These are phyloP conservation scores for Zelonia costaricensis DNA, from an alignment of 208 protist species.

Conservation along the genomic window DNA sequence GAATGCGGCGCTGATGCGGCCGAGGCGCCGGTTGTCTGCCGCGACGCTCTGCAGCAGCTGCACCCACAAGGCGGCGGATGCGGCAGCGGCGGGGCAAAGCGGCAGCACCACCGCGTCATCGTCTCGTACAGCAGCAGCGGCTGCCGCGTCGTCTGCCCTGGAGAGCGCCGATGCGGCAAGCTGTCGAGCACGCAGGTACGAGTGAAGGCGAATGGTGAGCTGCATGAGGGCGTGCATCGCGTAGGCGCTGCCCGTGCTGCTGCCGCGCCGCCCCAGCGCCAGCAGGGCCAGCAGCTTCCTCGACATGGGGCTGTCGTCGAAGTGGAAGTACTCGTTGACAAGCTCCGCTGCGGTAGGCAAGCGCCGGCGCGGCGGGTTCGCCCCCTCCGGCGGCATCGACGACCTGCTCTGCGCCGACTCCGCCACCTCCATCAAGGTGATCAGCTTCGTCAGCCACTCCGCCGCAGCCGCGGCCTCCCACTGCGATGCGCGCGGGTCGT, in stretches of 20 bases:
- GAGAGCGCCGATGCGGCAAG: background rate
- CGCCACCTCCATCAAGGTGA: slow-evolving; percentile 19
- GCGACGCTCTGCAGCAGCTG: slow-evolving; percentile 38
- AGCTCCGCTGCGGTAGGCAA: slow-evolving; percentile 1
- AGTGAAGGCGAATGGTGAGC: slow-evolving; percentile 26
- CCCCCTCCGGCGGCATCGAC: background rate
- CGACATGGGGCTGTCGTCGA: slow-evolving; percentile 29
- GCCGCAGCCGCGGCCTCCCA: slow-evolving; percentile 79
- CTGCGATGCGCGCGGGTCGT: slow-evolving; percentile 41
- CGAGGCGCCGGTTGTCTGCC: slow-evolving; percentile 43
- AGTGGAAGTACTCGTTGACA: slow-evolving; percentile 33
- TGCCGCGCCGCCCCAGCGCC: slow-evolving; percentile 8
- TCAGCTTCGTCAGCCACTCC: slow-evolving; percentile 61
- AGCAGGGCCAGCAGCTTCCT: slow-evolving; percentile 15
- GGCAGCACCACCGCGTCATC: slow-evolving; percentile 12
- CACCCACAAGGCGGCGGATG: slow-evolving; percentile 53
- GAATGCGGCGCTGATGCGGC: slow-evolving; percentile 23
- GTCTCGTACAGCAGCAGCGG: background rate
- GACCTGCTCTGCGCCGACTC: background rate
- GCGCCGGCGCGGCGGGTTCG: background rate
- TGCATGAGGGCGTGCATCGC: slow-evolving; percentile 29
- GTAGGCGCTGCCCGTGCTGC: slow-evolving; percentile 29
- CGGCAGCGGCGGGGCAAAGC: slow-evolving; percentile 39
- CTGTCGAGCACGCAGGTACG: slow-evolving; percentile 6
- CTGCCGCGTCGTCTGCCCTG: background rate